A percentile compares a stretch with the other conserved stretches of the same genome.
Evolutionary conservation across 1,284 basidiomycete species (phyloP).

Genomic region (Meripilus lineatus): DNA sequence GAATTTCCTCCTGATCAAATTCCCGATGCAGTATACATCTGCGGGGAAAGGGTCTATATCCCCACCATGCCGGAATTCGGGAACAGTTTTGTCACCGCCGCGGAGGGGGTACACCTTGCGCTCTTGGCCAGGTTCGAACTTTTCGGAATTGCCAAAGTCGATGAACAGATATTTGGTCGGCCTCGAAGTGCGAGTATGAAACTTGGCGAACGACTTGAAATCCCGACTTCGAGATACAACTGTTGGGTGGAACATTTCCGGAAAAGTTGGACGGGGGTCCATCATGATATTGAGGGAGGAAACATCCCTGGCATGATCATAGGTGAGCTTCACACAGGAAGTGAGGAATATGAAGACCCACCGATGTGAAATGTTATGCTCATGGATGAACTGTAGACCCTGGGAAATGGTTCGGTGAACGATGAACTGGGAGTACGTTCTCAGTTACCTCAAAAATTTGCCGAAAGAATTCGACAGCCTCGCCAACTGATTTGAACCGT

Average conservation of each 20-base stretch:
- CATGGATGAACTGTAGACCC: slow-evolving; percentile 8
- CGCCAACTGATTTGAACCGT: slow-evolving; percentile 22
- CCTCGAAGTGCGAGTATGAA: slow-evolving; percentile 18
- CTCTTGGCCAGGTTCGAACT: slow-evolving; percentile 10
- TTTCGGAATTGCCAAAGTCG: slow-evolving; percentile 31
- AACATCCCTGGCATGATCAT: slow-evolving; percentile 8
- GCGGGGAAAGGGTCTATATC: slow-evolving; percentile 22
- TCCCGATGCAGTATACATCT: slow-evolving; percentile 26
- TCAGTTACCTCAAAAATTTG: slow-evolving; percentile 26
- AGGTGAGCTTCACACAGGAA: neutral
- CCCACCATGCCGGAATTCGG: slow-evolving; percentile 16
- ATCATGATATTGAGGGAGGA: slow-evolving; percentile 16
- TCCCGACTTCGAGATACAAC: slow-evolving; percentile 4
- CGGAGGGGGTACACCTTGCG: slow-evolving; percentile 9
- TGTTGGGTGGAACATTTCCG: slow-evolving; percentile 21
- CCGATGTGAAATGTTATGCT: slow-evolving; percentile 6
- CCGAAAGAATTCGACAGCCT: slow-evolving; percentile 23
- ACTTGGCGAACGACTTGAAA: slow-evolving; percentile 13
- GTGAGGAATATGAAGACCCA: neutral
- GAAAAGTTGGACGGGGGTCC: slow-evolving; percentile 12
- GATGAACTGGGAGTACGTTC: neutral
- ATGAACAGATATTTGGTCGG: slow-evolving; percentile 28
- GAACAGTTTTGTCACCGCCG: slow-evolving; percentile 21
- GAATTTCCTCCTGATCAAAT: slow-evolving; percentile 24
- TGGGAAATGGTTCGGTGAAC: slow-evolving; percentile 1